These are phyloP conservation scores for Gynochthodes officinalis DNA, from an alignment of 257 asterid genomes.

Conservation along the genomic window DNA sequence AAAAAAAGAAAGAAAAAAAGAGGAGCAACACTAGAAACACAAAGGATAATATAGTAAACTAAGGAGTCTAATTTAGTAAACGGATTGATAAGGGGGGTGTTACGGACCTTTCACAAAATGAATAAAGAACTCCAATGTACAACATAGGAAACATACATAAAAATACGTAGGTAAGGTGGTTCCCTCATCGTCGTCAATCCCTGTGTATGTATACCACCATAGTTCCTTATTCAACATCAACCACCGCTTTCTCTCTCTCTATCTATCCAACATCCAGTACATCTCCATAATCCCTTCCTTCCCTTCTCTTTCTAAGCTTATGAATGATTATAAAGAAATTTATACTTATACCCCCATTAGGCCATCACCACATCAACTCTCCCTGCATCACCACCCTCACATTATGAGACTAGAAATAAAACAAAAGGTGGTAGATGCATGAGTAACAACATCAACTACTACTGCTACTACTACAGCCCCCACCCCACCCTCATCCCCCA, in stretches of 20 bases:
- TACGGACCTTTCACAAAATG: constrained; percentile 5
- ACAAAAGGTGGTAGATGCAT: constrained; percentile 98
- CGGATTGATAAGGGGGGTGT: not conserved
- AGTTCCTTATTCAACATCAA: constrained; percentile 17
- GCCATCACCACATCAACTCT: not conserved
- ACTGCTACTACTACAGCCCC: not conserved
- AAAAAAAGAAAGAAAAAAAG: too few species aligned
- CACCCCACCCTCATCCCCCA: not conserved
- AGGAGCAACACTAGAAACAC: not conserved
- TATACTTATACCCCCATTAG: not conserved
- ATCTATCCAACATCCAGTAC: not conserved
- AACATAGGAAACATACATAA: not conserved
- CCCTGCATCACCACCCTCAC: constrained; percentile 15
- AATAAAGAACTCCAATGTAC: not conserved
- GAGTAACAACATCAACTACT: constrained; percentile 64
- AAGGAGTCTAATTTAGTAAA: too few species aligned
- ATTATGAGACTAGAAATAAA: constrained; percentile 51
- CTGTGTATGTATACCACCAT: too few species aligned
- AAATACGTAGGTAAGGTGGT: constrained; percentile 10
- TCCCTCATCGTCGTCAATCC: not conserved
- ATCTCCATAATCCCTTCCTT: not conserved
- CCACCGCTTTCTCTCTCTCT: constrained; percentile 16
- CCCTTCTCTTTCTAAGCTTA: not conserved
- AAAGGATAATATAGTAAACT: not conserved
- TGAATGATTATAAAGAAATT: too few species aligned